Evolutionary conservation across 257 asterid species (phyloP), one percentile per base, ranked within the genome.

Genomic region (Solanum pinnatisectum): DNA sequence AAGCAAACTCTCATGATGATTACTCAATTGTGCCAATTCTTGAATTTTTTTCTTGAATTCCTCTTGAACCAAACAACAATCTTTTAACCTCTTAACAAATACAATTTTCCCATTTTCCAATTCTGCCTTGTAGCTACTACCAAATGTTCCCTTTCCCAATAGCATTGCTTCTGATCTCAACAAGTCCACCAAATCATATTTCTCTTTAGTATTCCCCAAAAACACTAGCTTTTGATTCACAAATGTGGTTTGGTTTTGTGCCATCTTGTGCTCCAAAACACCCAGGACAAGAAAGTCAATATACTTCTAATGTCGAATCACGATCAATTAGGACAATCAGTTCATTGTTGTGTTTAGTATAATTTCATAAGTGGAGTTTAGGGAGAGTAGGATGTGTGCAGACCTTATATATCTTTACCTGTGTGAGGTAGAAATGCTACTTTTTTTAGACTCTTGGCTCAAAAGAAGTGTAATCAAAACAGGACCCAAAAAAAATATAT

Each of bases 91-190:
- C 89, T 88, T 88, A 77, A 90, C 91, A 72, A 25, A 56, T 7
- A 89, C n/a, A 27, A 65, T 9, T 18, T 13, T 46, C 33, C 89
- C 90, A 20, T 52, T 65, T n/a, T 68, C 82, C 2, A 89, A 37
- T 9, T 0, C 37, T 27, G 27, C 79, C 83, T 40, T 83, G 87
- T 87, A 90, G 40, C 72, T 32, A 49, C 35, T 83, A 46, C 91
- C 92, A 60, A 84, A 77, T 8, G 88, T 86, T 78, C 92, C 93
- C 79, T 30, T 89, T 70, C 89, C 87, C 16, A 90, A 52, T 12
- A 86, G 39, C 73, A 73, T 87, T 42, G 74, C 85, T 9, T 92
- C 44, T 40, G 86, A 90, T 25, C 49, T 71, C 44, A 90, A 76
- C 77, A 92, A 3, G 15, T 88, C 88, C 16, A 82, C 89, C 16